Percentiles rank a stretch among this genome's conserved stretches.
phyloP scores from a whole-genome alignment of 176 grass and related monocot genomes.

The barley (Hordeum vulgare) region MorexV3_pseudomolecules_assembly NC_058523.1:91208955-91209454 shows the following conservation, averaged over 20 bases:
- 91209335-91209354: conserved; percentile 10
- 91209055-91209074: neutral
- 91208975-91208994: conserved; percentile 70
- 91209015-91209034: neutral
- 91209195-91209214: conserved; percentile 46
- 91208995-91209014: conserved; percentile 29
- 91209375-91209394: neutral
- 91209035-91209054: neutral
- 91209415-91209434: too few relatives aligned
- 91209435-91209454: neutral
- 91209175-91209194: conserved; percentile 48
- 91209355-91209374: neutral
- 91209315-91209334: conserved; percentile 44
- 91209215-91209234: conserved; percentile 74
- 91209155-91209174: conserved; percentile 48
- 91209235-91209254: conserved; percentile 24
- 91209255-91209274: conserved; percentile 42
- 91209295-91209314: conserved; percentile 46
- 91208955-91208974: conserved; percentile 47
- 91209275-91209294: conserved; percentile 59
- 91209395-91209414: too few relatives aligned
- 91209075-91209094: neutral
- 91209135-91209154: conserved; percentile 23
- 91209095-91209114: neutral
- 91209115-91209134: neutral